Evolutionary conservation across 129 eudicot species (phyloP).

Genomic region (Tagetes erecta): DNA sequence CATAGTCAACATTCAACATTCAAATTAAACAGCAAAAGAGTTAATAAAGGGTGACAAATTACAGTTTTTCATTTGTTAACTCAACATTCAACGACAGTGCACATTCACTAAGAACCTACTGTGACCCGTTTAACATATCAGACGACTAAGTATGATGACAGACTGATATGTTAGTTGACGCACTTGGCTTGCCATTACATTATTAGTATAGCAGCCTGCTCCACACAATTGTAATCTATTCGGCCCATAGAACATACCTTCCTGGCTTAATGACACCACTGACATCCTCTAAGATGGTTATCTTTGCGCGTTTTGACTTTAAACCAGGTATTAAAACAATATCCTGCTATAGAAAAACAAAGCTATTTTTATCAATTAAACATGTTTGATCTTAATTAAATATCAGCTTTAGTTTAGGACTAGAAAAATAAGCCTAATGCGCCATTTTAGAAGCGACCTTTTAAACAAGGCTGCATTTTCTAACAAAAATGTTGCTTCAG

Average conservation of each 20-base stretch:
- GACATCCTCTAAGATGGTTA: slow-evolving; percentile 54
- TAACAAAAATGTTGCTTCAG: slow-evolving; percentile 5
- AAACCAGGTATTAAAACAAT: slow-evolving; percentile 49
- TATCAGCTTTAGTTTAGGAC: background rate
- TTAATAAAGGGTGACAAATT: background rate
- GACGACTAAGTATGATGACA: too few relatives aligned
- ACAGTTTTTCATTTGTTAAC: background rate
- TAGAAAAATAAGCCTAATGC: too few relatives aligned
- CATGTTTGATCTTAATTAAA: background rate
- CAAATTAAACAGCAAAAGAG: background rate
- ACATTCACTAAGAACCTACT: background rate
- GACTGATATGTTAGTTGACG: too few relatives aligned
- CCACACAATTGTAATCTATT: background rate
- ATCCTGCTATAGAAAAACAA: slow-evolving; percentile 37
- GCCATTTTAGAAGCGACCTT: too few relatives aligned
- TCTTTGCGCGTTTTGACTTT: slow-evolving; percentile 42
- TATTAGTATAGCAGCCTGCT: too few relatives aligned
- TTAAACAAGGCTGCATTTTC: too few relatives aligned
- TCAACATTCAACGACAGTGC: background rate
- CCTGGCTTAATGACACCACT: slow-evolving; percentile 75
- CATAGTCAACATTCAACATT: background rate
- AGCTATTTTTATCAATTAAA: background rate
- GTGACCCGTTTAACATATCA: background rate
- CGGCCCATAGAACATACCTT: slow-evolving; percentile 38
- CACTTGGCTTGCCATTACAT: too few relatives aligned